Evolutionary conservation across 2,329 filamentous ascomycete species (phyloP), one percentile per base, ranked within the genome.

Genomic region (Colletotrichum sp.): DNA sequence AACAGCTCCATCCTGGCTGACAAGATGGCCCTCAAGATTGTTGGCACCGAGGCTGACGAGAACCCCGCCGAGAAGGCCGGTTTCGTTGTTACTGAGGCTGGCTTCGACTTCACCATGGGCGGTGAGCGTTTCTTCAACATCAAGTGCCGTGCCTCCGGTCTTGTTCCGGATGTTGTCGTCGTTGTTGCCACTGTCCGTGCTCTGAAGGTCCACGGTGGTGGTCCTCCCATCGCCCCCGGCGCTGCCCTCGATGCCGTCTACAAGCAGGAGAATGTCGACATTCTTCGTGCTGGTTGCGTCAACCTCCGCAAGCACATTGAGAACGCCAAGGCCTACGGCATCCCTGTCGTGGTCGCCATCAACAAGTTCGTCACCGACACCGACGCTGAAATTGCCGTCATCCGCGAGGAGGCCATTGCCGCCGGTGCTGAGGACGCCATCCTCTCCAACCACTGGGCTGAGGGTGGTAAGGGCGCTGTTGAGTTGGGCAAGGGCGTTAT

Each of bases 71-170:
- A 93, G 80, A 96, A 97, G 89, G 92, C 95, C 34, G 97, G 97
- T 12, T 99, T 97, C 81, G 96, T 98, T 26, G 93, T 99, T 49
- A 99, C 97, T 3, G 97, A 99, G 86, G 96, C 97, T 69, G 97
- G 97, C 12, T 99, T 99, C 85, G 97, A 99, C 86, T 99, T 99
- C 88, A 99, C 97, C 81, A 99, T 99, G 97, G 97, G 97, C 79
- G 97, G 97, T 78, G 97, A 99, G 90, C 94, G 97, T 69, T 99
- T 99, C 91, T 99, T 99, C 92, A 99, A 99, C 89, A 99, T 99
- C 90, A 99, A 99, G 90, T 99, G 97, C 88, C 94, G 97, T 77
- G 95, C 96, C 12, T 98, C 96, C 7, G 96, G 96, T 28, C 93
- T 99, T 62, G 92, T 95, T 4, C 97, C 97, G 3, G 97, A 99